A percentile compares a stretch with the other conserved stretches of the same genome.
phyloP scores from a whole-genome alignment of 1,284 basidiomycete genomes.

The Chalciporus piperatoides region DNA sequence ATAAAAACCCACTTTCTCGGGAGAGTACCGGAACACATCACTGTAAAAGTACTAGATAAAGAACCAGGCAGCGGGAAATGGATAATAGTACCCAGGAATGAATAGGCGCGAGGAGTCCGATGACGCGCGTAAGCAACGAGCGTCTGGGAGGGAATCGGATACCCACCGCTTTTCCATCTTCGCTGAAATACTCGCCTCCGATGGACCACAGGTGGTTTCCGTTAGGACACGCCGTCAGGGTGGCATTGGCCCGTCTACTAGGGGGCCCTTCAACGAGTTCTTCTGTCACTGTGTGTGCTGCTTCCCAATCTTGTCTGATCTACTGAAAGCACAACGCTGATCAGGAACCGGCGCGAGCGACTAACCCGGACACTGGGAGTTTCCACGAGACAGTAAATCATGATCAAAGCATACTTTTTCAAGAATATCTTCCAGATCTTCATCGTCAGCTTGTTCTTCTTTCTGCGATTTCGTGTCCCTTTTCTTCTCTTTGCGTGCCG shows the following conservation, averaged over 20 bases:
- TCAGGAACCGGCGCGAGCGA: not conserved
- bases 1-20: conserved; percentile 57
- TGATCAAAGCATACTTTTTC: conserved; percentile 51
- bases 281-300: conserved; percentile 69
- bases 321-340: conserved; percentile 37
- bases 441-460: conserved; percentile 61
- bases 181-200: conserved; percentile 80
- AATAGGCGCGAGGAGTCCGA: not conserved
- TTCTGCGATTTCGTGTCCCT: conserved; percentile 46
- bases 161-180: conserved; percentile 75
- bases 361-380: not conserved
- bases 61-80: not conserved
- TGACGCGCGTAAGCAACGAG: not conserved
- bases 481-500: conserved; percentile 68
- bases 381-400: not conserved
- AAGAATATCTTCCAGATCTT: conserved; percentile 78
- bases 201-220: conserved; percentile 81
- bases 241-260: conserved; percentile 76
- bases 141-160: not conserved
- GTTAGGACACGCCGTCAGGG: conserved; percentile 72
- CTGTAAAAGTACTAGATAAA: conserved; percentile 66
- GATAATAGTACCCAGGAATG: too few species aligned
- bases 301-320: conserved; percentile 75
- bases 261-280: conserved; percentile 78
- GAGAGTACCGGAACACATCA: conserved; percentile 78